Evolutionary conservation across 371 early-diverging fungal species (phyloP).

Genomic region (Syncephalastrum contaminatum): DNA sequence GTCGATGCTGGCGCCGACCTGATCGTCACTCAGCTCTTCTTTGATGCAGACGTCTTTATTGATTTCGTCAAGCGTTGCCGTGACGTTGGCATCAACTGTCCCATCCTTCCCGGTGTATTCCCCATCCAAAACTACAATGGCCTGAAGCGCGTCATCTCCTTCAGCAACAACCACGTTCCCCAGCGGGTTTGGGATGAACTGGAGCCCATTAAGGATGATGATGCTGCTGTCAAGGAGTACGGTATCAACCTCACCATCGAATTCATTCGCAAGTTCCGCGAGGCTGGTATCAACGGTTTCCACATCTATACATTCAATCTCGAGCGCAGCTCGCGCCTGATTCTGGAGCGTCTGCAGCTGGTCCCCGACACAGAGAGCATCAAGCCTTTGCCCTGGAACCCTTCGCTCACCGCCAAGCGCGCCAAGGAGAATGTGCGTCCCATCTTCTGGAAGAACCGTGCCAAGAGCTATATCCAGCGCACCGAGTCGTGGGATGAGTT

Average conservation of each 20-base stretch:
- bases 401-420: conserved; percentile 74
- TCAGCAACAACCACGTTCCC: conserved; percentile 87
- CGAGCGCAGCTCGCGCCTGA: conserved; percentile 80
- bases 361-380: conserved; percentile 76
- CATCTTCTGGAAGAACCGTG: conserved; percentile 96
- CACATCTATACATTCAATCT: conserved; percentile 92
- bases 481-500: conserved; percentile 98
- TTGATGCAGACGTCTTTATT: conserved; percentile 84
- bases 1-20: conserved; percentile 91
- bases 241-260: conserved; percentile 84
- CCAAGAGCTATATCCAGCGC: conserved; percentile 87
- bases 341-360: conserved; percentile 80
- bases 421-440: conserved; percentile 95
- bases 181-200: conserved; percentile 79
- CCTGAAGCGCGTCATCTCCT: conserved; percentile 81
- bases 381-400: conserved; percentile 93
- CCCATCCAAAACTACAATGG: conserved; percentile 91
- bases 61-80: conserved; percentile 78
- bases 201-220: conserved; percentile 94
- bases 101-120: conserved; percentile 95
- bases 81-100: conserved; percentile 76
- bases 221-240: conserved; percentile 91
- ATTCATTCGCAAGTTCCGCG: conserved; percentile 73
- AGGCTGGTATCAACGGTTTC: conserved; percentile 69
- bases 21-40: conserved; percentile 93